These are phyloP conservation scores for Cucurbita maxima DNA, from an alignment of 306 rosid genomes.

Conservation along the genomic window DNA sequence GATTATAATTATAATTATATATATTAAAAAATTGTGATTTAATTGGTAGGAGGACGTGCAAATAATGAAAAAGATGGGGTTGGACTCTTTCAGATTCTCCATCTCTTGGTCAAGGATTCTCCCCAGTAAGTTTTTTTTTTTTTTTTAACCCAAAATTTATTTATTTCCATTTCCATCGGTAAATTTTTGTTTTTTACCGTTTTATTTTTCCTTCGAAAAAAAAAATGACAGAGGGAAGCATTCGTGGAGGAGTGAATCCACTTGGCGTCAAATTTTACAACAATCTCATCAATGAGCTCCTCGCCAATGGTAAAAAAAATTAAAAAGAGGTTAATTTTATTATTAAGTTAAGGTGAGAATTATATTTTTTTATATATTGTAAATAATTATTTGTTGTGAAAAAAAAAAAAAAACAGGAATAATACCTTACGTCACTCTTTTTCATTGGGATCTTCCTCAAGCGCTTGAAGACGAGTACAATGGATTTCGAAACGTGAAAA, in stretches of 20 bases:
- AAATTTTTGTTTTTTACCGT: background rate
- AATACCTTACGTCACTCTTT: constrained; percentile 20
- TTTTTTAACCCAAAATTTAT: background rate
- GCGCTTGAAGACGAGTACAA: constrained; percentile 26
- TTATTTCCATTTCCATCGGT: background rate
- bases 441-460: constrained; percentile 28
- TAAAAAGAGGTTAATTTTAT: too few relatives aligned
- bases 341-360: background rate
- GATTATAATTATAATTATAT: background rate
- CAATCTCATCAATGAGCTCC: constrained; percentile 22
- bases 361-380: background rate
- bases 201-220: background rate
- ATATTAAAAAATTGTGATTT: background rate
- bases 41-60: constrained; percentile 16
- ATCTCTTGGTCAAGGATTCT: constrained; percentile 24
- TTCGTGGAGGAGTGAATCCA: constrained; percentile 24
- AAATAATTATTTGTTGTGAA: background rate
- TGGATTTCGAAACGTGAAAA: constrained; percentile 15
- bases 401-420: constrained; percentile 10
- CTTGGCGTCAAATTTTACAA: constrained; percentile 25
- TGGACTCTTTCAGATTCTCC: constrained; percentile 28
- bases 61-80: constrained; percentile 20
- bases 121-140: constrained; percentile 18
- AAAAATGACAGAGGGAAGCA: constrained; percentile 16
- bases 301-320: constrained; percentile 11